These are phyloP conservation scores for Lentinula novae-zelandiae DNA, from an alignment of 1,284 basidiomycete genomes.

Conservation along the genomic window DNA sequence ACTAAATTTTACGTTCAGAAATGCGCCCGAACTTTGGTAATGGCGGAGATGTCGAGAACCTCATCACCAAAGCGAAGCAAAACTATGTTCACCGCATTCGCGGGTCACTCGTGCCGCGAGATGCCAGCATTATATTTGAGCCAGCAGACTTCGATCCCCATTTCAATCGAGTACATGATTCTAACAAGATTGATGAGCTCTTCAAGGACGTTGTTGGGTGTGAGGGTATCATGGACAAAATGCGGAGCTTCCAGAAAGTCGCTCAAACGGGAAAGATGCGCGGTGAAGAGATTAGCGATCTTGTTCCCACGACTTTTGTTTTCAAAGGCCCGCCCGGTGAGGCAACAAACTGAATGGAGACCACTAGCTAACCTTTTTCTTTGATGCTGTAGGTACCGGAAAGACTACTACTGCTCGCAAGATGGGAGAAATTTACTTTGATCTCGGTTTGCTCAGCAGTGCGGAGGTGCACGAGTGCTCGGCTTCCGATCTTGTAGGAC, in stretches of 20 bases:
- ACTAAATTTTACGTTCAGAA: background rate
- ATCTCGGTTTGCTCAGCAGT: conserved; percentile 60
- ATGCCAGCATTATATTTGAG: conserved; percentile 44
- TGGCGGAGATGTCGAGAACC: conserved; percentile 64
- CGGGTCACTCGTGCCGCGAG: conserved; percentile 15
- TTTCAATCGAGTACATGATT: conserved; percentile 46
- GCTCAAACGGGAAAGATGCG: conserved; percentile 34
- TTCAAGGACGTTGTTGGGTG: conserved; percentile 63
- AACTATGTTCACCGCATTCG: conserved; percentile 39
- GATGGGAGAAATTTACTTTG: conserved; percentile 57
- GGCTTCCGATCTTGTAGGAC: conserved; percentile 60
- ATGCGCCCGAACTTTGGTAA: conserved; percentile 63
- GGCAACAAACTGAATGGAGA: conserved; percentile 31
- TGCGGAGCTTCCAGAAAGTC: conserved; percentile 49
- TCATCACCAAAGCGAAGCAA: conserved; percentile 51
- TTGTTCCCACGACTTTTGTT: conserved; percentile 65
- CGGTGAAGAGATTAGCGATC: conserved; percentile 29
- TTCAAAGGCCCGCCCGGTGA: conserved; percentile 70
- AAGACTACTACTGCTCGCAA: conserved; percentile 49
- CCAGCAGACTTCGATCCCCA: conserved; percentile 62
- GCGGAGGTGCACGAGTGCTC: conserved; percentile 59
- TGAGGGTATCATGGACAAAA: conserved; percentile 45
- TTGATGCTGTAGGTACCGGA: conserved; percentile 37
- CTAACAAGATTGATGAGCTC: conserved; percentile 46
- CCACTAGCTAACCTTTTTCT: no score